Evolutionary conservation across 495 filamentous ascomycete species (phyloP), one percentile per base, ranked within the genome.

Genomic region (Xylaria acuta): DNA sequence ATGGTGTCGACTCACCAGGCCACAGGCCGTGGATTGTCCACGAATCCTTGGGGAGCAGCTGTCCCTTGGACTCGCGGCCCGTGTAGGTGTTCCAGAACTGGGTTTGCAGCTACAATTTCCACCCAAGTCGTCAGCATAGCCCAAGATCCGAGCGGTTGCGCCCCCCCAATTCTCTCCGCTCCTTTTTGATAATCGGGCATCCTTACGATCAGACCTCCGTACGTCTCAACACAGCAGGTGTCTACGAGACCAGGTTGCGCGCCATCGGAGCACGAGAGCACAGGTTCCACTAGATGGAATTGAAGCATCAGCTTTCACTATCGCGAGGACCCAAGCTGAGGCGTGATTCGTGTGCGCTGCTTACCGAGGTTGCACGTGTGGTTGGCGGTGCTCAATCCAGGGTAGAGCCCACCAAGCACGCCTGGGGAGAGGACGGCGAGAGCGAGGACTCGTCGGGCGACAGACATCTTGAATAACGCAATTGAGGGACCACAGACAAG

Each of bases 71-170:
- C 74, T 88, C 86, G 54, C 82, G 79, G 2, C 85, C 86, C 1
- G 86, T 87, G 69, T 86, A 85, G 3, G 84, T 86, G 70, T 80
- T 72, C 86, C 86, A 88, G 78, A 84, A 86, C 75, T 88, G 86
- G 0, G 86, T 88, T 64, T 74, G 76, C 7, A 87, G 71, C 60
- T 76, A 51, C 30, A 14, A 36, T 67, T 45, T 12, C 14, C 36
- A 38, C 22, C 16, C 20, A 3, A 18, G 4, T 30, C 22, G 65
- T 67, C 36, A 67, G 49, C 36, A 56, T 4, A 8, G 9, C 1
- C n/a, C 43, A 7, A 27, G 34, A n/a, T 32, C 22, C 14, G 27
- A n/a, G 5, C 16, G 36, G 1, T 34, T 22, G 38, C 25, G 3
- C 8, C n/a, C n/a, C n/a, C n/a, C 7, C 7, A 14, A 51, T 25